Percentiles rank a stretch among this genome's conserved stretches.
Conservation (phyloP, 2,329 filamentous ascomycete genomes). For the Alternaria hordeiaustralica region DNA sequence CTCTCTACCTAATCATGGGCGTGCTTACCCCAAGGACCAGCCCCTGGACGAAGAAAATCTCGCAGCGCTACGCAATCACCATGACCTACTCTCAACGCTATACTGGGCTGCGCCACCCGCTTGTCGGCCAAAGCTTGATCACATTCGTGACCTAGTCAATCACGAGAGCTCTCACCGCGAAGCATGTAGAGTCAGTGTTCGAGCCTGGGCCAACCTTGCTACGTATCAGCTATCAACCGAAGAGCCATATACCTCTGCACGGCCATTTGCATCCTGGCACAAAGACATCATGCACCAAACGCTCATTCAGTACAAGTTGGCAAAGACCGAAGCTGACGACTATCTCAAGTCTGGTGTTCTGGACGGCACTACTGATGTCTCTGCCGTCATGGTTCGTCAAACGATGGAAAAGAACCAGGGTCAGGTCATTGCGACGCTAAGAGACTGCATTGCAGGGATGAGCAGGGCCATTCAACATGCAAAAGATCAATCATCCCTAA, state of each 20-base stretch:
- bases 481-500: constrained; percentile 50
- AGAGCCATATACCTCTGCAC: constrained; percentile 54
- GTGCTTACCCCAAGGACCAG: constrained; percentile 65
- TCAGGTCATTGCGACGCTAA: constrained; percentile 62
- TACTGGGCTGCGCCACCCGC: constrained; percentile 63
- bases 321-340: constrained; percentile 64
- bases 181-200: constrained; percentile 65
- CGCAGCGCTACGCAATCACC: constrained; percentile 66
- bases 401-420: constrained; percentile 64
- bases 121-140: constrained; percentile 60
- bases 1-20: constrained; percentile 65
- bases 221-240: constrained; percentile 63
- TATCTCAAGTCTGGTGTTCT: constrained; percentile 52
- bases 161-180: constrained; percentile 64
- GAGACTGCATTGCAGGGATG: constrained; percentile 60
- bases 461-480: constrained; percentile 55
- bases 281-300: constrained; percentile 60
- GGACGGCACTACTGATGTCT: constrained; percentile 49
- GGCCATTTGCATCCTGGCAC: constrained; percentile 62
- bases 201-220: constrained; percentile 63
- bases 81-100: constrained; percentile 65
- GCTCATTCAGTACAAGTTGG: constrained; percentile 61
- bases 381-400: constrained; percentile 56
- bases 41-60: constrained; percentile 60
- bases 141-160: constrained; percentile 62